Percentiles rank a stretch among this genome's conserved stretches.
These are phyloP conservation scores for Tulasnella sp. DNA, from an alignment of 768 basidiomycete genomes.

Conservation along the genomic window DNA sequence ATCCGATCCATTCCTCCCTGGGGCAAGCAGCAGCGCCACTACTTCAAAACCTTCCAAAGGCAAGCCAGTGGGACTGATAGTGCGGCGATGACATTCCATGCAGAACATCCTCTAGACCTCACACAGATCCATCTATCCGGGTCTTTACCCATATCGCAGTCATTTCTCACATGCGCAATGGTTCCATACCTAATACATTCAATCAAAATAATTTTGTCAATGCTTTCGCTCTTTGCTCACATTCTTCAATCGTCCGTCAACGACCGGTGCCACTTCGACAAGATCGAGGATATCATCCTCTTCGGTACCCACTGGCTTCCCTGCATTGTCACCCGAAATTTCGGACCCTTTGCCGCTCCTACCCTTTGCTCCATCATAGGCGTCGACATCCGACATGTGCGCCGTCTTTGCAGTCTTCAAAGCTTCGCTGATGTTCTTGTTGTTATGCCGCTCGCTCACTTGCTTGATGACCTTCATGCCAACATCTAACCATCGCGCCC, in stretches of 20 bases:
- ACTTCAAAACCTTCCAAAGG: neutral
- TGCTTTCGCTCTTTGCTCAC: constrained; percentile 26
- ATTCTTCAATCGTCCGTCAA: constrained; percentile 61
- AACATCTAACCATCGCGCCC: constrained; percentile 41
- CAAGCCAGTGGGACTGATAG: neutral
- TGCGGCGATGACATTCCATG: constrained; percentile 5
- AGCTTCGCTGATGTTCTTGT: constrained; percentile 30
- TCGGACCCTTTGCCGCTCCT: constrained; percentile 29
- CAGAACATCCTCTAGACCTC: neutral
- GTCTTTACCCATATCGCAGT: neutral
- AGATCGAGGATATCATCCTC: constrained; percentile 32
- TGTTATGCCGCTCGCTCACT: constrained; percentile 31
- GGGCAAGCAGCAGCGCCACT: neutral
- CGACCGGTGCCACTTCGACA: constrained; percentile 45
- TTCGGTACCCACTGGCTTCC: constrained; percentile 17
- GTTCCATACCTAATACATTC: neutral
- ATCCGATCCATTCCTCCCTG: constrained; percentile 16
- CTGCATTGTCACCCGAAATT: neutral
- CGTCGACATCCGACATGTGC: constrained; percentile 71
- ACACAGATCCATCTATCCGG: neutral
- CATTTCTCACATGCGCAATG: neutral
- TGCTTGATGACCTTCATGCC: constrained; percentile 42
- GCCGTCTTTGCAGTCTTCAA: constrained; percentile 52
- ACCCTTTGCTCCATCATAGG: constrained; percentile 48
- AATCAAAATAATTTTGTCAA: constrained; percentile 1